A percentile compares a stretch with the other conserved stretches of the same genome.
phyloP scores from a whole-genome alignment of 108 stramenopile genomes.

The Skeletonema menzelii region DNA sequence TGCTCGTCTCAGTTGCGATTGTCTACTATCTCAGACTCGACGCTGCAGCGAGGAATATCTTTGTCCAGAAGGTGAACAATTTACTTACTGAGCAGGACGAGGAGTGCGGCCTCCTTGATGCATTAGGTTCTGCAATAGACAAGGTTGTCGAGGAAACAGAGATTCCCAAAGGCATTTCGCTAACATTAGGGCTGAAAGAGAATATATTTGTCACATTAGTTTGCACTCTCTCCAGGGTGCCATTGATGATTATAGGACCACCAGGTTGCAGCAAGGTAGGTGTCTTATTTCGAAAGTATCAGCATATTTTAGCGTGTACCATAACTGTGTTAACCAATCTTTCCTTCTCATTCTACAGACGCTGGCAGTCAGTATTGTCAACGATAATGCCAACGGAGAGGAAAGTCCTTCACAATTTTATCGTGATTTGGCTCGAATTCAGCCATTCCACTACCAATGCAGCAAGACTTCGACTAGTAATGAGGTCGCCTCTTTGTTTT shows the following conservation, averaged over 20 bases:
- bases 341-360: conserved; percentile 5
- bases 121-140: conserved; percentile 22
- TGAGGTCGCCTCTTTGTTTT: conserved; percentile 30
- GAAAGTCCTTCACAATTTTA: conserved; percentile 27
- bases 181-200: conserved; percentile 30
- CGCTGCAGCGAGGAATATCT: conserved; percentile 2
- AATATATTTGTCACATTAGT: conserved; percentile 34
- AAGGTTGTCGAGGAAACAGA: conserved; percentile 7
- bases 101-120: conserved; percentile 1
- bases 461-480: conserved; percentile 38
- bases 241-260: conserved; percentile 31
- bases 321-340: not conserved
- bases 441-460: conserved; percentile 39
- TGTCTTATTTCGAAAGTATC: not conserved
- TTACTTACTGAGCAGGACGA: conserved; percentile 18
- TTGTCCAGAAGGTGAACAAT: conserved; percentile 8
- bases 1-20: conserved; percentile 22
- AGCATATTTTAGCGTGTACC: not conserved
- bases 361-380: conserved; percentile 32
- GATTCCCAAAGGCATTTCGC: conserved; percentile 26
- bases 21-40: conserved; percentile 35
- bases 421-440: conserved; percentile 20
- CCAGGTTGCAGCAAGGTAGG: not conserved
- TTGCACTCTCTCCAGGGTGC: conserved; percentile 19
- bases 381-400: conserved; percentile 37